Evolutionary conservation across 139 green algal species (phyloP).

Genomic region (Ettlia oleoabundans): DNA sequence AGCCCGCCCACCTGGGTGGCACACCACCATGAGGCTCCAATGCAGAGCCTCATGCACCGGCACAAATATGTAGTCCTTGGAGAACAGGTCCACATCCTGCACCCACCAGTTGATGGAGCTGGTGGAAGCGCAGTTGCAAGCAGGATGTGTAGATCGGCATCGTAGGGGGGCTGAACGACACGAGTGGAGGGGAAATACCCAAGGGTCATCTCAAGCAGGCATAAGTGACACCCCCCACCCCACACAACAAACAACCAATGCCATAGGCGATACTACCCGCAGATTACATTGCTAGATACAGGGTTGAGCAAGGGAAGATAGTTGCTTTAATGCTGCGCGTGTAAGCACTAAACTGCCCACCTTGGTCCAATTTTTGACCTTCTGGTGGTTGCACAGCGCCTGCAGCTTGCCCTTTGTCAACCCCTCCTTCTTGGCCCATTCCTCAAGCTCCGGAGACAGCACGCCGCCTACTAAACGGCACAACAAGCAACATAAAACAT

Average conservation of each 20-base stretch:
- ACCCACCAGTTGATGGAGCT: no score
- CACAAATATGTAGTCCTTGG: constrained; percentile 90
- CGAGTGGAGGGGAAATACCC: neutral
- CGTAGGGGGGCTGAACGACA: no score
- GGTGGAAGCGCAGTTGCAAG: neutral
- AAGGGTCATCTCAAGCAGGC: no score
- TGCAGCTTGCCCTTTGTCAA: neutral
- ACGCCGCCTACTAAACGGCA: no score
- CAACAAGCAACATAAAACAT: neutral
- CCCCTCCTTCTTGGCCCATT: neutral
- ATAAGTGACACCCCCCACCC: neutral
- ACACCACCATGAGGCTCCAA: constrained; percentile 91
- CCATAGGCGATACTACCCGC: no score
- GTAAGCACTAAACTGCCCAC: constrained; percentile 35
- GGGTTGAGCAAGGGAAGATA: no score
- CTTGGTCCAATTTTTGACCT: constrained; percentile 87
- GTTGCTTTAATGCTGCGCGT: no score
- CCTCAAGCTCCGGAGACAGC: constrained; percentile 2
- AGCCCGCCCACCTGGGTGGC: constrained; percentile 65
- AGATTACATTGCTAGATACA: no score
- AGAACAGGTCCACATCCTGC: constrained; percentile 81
- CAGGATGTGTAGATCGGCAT: neutral
- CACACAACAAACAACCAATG: neutral
- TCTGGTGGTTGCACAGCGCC: constrained; percentile 55
- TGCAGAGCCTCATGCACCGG: constrained; percentile 89